These are phyloP conservation scores for Saccharomyces hybrid DNA, from an alignment of 1,139 yeast genomes.

Conservation along the genomic window DNA sequence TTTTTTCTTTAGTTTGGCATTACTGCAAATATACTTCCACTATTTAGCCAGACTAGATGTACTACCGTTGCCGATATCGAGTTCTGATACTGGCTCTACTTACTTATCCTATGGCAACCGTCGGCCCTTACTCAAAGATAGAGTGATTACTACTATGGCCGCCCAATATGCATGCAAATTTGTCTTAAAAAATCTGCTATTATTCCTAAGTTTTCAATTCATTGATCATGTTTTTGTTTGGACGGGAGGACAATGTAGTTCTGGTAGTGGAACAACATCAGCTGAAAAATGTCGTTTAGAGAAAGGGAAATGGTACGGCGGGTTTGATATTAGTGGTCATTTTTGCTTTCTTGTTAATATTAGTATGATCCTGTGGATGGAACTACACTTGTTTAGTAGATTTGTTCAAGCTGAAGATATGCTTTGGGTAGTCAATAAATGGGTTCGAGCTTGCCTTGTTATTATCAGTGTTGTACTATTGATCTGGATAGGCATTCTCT, in stretches of 20 bases:
- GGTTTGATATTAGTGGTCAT: slow-evolving; percentile 62
- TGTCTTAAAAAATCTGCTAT: slow-evolving; percentile 20
- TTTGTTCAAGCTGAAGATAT: slow-evolving; percentile 12
- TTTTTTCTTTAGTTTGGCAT: slow-evolving; percentile 19
- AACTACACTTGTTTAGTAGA: slow-evolving; percentile 21
- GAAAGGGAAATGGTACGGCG: slow-evolving; percentile 44
- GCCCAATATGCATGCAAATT: slow-evolving; percentile 25
- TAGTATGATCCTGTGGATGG: slow-evolving; percentile 39
- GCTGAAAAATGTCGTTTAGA: slow-evolving; percentile 22
- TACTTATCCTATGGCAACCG: neutral
- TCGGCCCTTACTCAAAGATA: neutral
- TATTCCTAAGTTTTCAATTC: slow-evolving; percentile 22
- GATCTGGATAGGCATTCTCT: slow-evolving; percentile 40
- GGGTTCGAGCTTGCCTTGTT: slow-evolving; percentile 9
- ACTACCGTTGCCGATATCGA: neutral
- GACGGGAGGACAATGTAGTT: slow-evolving; percentile 33
- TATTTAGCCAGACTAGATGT: neutral
- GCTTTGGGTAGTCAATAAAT: slow-evolving; percentile 4
- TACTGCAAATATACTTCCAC: slow-evolving; percentile 11
- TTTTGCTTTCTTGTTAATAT: slow-evolving; percentile 46
- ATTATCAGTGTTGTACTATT: slow-evolving; percentile 17
- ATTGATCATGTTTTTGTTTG: slow-evolving; percentile 32
- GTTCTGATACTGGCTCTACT: neutral
- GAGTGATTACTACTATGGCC: slow-evolving; percentile 2
- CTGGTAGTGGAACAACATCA: slow-evolving; percentile 15